phyloP scores from a whole-genome alignment of 2,329 filamentous ascomycete genomes.

The Waltergamsia citrina region DNA sequence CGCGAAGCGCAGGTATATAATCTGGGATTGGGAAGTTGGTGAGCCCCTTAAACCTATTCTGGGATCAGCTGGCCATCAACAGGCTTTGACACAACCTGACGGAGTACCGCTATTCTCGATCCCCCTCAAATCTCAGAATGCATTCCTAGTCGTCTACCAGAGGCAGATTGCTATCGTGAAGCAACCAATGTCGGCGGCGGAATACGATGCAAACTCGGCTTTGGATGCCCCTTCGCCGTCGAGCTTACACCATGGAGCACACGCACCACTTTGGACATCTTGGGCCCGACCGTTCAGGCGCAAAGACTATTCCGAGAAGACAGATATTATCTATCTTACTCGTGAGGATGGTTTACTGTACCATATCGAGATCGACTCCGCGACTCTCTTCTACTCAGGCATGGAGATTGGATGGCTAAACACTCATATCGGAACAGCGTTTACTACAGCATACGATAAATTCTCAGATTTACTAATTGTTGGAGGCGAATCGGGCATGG shows the following conservation, averaged over 20 bases:
- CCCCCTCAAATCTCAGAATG: slow-evolving; percentile 59
- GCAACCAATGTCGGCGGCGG: slow-evolving; percentile 33
- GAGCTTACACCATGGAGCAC: slow-evolving; percentile 33
- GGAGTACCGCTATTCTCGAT: slow-evolving; percentile 57
- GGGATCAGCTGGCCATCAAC: slow-evolving; percentile 25
- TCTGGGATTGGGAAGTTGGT: slow-evolving; percentile 52
- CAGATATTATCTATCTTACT: slow-evolving; percentile 77
- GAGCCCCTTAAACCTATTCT: slow-evolving; percentile 30
- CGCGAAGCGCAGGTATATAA: slow-evolving; percentile 28
- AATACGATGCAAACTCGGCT: slow-evolving; percentile 1
- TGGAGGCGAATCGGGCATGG: slow-evolving; percentile 69
- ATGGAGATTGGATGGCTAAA: slow-evolving; percentile 53
- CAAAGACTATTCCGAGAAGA: slow-evolving; percentile 47
- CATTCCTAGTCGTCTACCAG: slow-evolving; percentile 61
- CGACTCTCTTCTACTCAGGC: slow-evolving; percentile 42
- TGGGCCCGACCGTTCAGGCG: slow-evolving; percentile 75
- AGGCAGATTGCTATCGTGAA: slow-evolving; percentile 46
- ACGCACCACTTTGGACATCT: slow-evolving; percentile 61
- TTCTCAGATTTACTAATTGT: slow-evolving; percentile 71
- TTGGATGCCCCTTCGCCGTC: slow-evolving; percentile 19
- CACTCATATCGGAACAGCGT: slow-evolving; percentile 71
- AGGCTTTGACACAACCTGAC: not conserved
- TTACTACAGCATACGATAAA: slow-evolving; percentile 62
- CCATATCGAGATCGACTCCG: slow-evolving; percentile 58
- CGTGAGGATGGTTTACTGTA: slow-evolving; percentile 79